Conservation (phyloP, 2,329 filamentous ascomycete species). For the Trichothecium roseum region DNA sequence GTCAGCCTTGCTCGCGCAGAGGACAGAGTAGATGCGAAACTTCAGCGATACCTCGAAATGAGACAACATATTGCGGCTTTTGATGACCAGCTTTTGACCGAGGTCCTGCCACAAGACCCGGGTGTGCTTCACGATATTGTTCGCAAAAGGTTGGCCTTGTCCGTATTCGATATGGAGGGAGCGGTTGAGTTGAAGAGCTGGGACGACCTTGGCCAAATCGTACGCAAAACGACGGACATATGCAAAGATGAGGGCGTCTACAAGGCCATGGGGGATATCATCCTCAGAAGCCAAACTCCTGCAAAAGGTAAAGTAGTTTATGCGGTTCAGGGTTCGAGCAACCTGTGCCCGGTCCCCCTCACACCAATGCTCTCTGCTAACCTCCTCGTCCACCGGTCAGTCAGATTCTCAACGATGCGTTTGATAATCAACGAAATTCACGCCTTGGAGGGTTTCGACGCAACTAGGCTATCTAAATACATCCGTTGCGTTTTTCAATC, state of each 20-base stretch:
- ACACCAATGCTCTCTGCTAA: too few species aligned
- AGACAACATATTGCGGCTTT: constrained; percentile 53
- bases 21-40: constrained; percentile 36
- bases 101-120: constrained; percentile 28
- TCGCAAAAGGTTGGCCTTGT: constrained; percentile 53
- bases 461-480: constrained; percentile 59
- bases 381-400: too few species aligned
- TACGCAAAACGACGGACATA: constrained; percentile 34
- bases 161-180: constrained; percentile 73
- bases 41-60: constrained; percentile 51
- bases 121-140: constrained; percentile 40
- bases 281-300: constrained; percentile 44
- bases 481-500: constrained; percentile 67
- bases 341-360: background rate
- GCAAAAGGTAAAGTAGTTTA: constrained; percentile 36
- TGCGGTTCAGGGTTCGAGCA: background rate
- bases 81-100: constrained; percentile 31
- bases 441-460: constrained; percentile 43
- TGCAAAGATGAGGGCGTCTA: constrained; percentile 37
- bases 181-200: constrained; percentile 56
- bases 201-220: constrained; percentile 52
- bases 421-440: constrained; percentile 62
- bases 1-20: constrained; percentile 41
- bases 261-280: constrained; percentile 55
- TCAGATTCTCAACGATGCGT: constrained; percentile 43